Evolutionary conservation across 345 rosid species (phyloP).

Genomic region (Eucalyptus tenuipes): DNA sequence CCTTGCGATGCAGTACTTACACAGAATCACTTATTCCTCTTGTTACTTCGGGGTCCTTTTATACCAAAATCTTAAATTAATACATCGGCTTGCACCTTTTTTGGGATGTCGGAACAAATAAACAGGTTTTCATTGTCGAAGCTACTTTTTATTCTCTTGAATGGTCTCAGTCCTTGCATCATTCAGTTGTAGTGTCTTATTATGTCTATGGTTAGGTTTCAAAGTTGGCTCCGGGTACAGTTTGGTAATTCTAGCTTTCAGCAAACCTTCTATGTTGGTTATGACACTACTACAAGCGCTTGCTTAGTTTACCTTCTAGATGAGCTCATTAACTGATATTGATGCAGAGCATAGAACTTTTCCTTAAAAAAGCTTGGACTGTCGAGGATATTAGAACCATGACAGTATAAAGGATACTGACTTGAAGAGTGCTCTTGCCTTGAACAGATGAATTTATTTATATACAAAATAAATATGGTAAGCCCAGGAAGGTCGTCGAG

Average conservation of each 20-base stretch:
- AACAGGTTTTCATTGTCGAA: background rate
- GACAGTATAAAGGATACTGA: background rate
- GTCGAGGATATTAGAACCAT: background rate
- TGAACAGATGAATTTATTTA: background rate
- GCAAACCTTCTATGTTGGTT: background rate
- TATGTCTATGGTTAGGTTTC: background rate
- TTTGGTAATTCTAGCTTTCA: background rate
- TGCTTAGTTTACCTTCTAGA: background rate
- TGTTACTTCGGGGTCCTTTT: background rate
- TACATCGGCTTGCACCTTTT: background rate
- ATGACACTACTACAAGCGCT: background rate
- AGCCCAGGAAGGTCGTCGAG: background rate
- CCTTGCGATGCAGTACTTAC: background rate
- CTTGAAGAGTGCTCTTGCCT: background rate
- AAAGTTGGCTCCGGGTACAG: background rate
- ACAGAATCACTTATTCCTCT: background rate
- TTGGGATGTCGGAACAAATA: background rate
- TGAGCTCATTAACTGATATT: background rate
- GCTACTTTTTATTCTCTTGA: background rate
- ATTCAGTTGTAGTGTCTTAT: background rate
- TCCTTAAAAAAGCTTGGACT: background rate
- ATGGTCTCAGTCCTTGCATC: background rate
- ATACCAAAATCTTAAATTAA: background rate
- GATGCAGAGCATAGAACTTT: background rate
- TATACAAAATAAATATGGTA: background rate